Percentiles rank a stretch among this genome's conserved stretches.
Conservation (phyloP, 768 basidiomycete genomes). For the Podaxis sp. region DNA sequence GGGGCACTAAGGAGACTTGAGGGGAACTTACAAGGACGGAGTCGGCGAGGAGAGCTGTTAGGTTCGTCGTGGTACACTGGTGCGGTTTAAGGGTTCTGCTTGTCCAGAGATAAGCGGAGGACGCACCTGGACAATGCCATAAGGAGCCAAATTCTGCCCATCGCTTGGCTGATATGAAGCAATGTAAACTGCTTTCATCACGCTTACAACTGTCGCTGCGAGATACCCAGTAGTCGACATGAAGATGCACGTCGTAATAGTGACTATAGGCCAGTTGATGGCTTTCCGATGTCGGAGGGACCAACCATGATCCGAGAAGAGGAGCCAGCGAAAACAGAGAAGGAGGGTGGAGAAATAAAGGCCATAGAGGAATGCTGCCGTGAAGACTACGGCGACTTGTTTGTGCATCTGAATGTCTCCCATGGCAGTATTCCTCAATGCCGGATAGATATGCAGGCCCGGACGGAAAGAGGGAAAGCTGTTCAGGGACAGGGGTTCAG, state of each 20-base stretch:
- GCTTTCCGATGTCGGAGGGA: neutral
- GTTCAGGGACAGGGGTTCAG: neutral
- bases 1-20: neutral
- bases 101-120: neutral
- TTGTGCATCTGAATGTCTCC: neutral
- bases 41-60: conserved; percentile 6
- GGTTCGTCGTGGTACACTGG: conserved; percentile 4
- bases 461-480: neutral
- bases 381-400: neutral
- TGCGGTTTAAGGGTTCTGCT: neutral
- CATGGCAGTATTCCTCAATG: neutral
- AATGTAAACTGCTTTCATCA: neutral
- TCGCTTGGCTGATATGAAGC: neutral
- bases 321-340: conserved; percentile 6
- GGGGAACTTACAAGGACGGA: neutral
- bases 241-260: neutral
- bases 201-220: neutral
- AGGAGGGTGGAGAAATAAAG: conserved; percentile 8
- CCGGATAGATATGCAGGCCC: neutral
- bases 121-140: neutral
- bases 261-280: conserved; percentile 10
- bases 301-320: conserved; percentile 13
- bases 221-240: neutral
- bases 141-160: neutral
- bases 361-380: conserved; percentile 3